These are phyloP conservation scores for Aspergillus baeticus DNA, from an alignment of 495 filamentous ascomycete genomes.

Conservation along the genomic window DNA sequence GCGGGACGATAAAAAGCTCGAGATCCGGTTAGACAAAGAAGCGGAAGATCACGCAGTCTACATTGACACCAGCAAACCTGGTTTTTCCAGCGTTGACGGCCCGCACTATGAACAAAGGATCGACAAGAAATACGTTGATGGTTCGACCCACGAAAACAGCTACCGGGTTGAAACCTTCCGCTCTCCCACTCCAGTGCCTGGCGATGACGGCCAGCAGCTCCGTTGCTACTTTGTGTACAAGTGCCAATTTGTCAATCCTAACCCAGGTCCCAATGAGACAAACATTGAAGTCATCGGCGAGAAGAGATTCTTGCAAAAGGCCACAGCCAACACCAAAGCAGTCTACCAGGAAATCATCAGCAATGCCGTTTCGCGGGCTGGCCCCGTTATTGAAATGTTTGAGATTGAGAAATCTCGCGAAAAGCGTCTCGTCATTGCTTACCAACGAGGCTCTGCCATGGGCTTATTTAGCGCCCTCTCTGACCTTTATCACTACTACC, in stretches of 20 bases:
- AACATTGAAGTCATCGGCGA: constrained; percentile 89
- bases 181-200: constrained; percentile 69
- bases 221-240: constrained; percentile 99
- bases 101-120: constrained; percentile 91
- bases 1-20: constrained; percentile 87
- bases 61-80: constrained; percentile 94
- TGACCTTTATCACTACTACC: constrained; percentile 98
- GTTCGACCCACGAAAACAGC: constrained; percentile 58
- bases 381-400: constrained; percentile 96
- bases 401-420: constrained; percentile 89
- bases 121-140: constrained; percentile 90
- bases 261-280: constrained; percentile 71
- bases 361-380: constrained; percentile 75
- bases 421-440: constrained; percentile 91
- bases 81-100: constrained; percentile 68
- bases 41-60: constrained; percentile 94
- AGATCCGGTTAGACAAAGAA: constrained; percentile 95
- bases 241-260: constrained; percentile 81
- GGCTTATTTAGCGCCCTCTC: constrained; percentile 94
- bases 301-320: constrained; percentile 91
- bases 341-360: constrained; percentile 93
- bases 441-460: constrained; percentile 86
- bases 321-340: constrained; percentile 89
- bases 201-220: constrained; percentile 72
- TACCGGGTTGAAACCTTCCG: constrained; percentile 98